Conservation (phyloP, 768 basidiomycete genomes). For the Ephemerocybe angulata region DNA sequence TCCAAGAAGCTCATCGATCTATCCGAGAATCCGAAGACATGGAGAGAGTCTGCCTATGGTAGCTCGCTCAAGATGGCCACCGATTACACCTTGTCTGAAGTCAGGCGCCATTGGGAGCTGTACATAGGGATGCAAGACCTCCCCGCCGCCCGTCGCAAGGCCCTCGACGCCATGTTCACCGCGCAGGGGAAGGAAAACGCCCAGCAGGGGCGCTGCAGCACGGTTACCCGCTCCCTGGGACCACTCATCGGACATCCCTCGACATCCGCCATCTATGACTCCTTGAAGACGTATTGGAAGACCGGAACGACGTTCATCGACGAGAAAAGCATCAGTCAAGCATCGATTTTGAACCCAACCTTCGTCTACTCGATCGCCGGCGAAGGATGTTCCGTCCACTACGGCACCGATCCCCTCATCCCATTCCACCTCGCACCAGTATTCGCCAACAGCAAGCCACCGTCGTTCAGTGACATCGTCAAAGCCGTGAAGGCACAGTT, state of each 20-base stretch:
- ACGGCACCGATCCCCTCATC: conserved; percentile 39
- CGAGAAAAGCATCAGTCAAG: neutral
- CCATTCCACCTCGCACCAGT: conserved; percentile 40
- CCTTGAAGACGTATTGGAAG: conserved; percentile 34
- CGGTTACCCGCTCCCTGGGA: conserved; percentile 32
- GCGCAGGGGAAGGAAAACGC: neutral
- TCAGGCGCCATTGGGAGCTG: conserved; percentile 40
- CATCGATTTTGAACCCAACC: conserved; percentile 41
- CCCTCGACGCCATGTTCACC: conserved; percentile 17
- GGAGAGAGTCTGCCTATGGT: conserved; percentile 33
- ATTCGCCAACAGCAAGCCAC: conserved; percentile 5
- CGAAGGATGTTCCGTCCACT: conserved; percentile 37
- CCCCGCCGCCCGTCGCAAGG: conserved; percentile 12
- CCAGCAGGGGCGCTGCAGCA: neutral
- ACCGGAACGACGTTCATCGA: conserved; percentile 33
- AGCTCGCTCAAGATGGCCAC: conserved; percentile 33
- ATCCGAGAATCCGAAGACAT: conserved; percentile 13
- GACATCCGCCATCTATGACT: conserved; percentile 11
- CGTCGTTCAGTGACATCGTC: neutral
- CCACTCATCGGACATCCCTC: conserved; percentile 23
- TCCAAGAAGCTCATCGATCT: conserved; percentile 35
- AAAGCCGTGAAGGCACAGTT: conserved; percentile 14
- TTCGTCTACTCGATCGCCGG: conserved; percentile 41
- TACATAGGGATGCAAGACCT: conserved; percentile 20
- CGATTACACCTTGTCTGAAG: conserved; percentile 33